phyloP scores from a whole-genome alignment of 108 stramenopile species.

The Conticribra weissflogii region DNA sequence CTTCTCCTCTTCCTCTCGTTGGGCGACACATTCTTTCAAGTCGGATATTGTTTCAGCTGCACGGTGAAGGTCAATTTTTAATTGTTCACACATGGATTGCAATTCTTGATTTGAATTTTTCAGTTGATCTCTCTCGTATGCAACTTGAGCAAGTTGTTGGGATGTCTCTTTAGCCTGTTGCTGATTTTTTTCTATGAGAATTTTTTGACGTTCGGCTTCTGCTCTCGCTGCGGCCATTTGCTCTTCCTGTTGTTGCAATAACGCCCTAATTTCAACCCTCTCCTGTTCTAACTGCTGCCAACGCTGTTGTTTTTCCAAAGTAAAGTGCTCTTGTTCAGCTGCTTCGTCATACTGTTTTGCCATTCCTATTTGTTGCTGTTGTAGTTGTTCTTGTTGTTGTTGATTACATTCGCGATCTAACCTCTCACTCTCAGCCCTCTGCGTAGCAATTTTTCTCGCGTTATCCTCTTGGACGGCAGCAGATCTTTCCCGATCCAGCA shows the following conservation, averaged over 20 bases:
- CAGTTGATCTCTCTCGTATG: slow-evolving; percentile 25
- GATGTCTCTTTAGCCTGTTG: slow-evolving; percentile 12
- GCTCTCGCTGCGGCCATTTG: background rate
- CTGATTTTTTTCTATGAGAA: slow-evolving; percentile 8
- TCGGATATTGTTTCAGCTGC: slow-evolving; percentile 48
- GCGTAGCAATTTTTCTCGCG: slow-evolving; percentile 1
- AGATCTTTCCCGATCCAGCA: no score
- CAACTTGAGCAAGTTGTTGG: slow-evolving; percentile 18
- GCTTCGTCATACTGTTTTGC: background rate
- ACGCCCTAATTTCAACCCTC: background rate
- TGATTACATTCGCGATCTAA: background rate
- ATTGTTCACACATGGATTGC: slow-evolving; percentile 25
- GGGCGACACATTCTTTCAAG: slow-evolving; percentile 25
- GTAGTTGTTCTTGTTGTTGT: background rate
- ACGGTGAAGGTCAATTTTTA: slow-evolving; percentile 43
- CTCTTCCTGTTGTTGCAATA: slow-evolving; percentile 4
- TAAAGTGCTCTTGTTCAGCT: slow-evolving; percentile 29
- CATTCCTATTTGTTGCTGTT: slow-evolving; percentile 4
- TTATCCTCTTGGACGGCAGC: slow-evolving; percentile 19
- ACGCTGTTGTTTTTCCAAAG: slow-evolving; percentile 49
- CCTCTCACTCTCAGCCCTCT: slow-evolving; percentile 8
- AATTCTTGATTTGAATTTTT: slow-evolving; percentile 34
- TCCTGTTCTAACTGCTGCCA: slow-evolving; percentile 56
- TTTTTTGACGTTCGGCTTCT: slow-evolving; percentile 4
- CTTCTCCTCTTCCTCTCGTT: slow-evolving; percentile 43